Base-by-base conservation (phyloP, 495 filamentous ascomycete species). In the Penicillium mononematosum region DNA sequence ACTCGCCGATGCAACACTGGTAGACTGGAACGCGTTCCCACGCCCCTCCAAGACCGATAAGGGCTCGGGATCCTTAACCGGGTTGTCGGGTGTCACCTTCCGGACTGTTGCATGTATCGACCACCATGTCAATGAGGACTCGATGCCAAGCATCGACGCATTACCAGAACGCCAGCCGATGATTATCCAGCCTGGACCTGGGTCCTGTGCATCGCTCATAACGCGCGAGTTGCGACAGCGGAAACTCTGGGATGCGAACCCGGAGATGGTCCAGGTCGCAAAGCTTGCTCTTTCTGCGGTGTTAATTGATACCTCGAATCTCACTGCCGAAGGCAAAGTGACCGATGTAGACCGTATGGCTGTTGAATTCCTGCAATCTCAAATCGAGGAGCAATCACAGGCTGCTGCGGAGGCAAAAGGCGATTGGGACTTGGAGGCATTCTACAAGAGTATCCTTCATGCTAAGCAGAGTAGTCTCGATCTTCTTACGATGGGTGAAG, bases 11-110 rank as follows among this genome's bases (percentile, higher is more conserved):
- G 49, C 74, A 64, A 59, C 90, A 1, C 78, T 98, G 12, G 91
- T 98, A 1, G 94, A 98, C 72, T 95, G 97, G 81, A 98, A 98
- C 65, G 83, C 78, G 4, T 75, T 92, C 17, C 84, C 86, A 12
- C 83, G 85, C 1, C 59, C 68, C 4, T 66, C 87, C 9, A 51
- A 66, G 11, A 49, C 22, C 1, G 50, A 59, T 14, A 41, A 27
- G 12, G 72, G 72, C 5, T 58, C 58, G 4, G 74, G 76, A 4
- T 66, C 68, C 0, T 32, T 79, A 3, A 55, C 59, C 24, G 70
- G 68, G 3, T 65, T 79, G 16, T 41, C 63, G 8, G 36, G 63
- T 14, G 74, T 85, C 48, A 72, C 68, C 42, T 75, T 68, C 25
- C 66, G 74, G 6, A 79, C 93, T 1, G 64, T 81, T 7, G 94